Evolutionary conservation across 805 yeast genomes (phyloP).

Genomic region (Saturnispora sekii): DNA sequence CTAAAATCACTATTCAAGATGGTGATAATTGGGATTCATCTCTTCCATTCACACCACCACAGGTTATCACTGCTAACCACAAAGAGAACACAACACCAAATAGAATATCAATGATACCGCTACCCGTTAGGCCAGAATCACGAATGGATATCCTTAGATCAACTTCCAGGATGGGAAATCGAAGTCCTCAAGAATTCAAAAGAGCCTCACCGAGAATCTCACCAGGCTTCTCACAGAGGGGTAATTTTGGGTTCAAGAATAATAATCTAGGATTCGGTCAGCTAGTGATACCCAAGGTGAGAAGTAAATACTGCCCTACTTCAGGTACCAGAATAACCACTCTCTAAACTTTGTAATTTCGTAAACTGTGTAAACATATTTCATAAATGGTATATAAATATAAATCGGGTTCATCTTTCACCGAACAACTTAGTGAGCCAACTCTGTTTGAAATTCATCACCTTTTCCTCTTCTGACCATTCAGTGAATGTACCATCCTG

Average conservation of each 20-base stretch:
- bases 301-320: too few relatives aligned
- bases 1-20: background rate
- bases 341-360: background rate
- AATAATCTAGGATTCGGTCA: too few relatives aligned
- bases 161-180: constrained; percentile 4
- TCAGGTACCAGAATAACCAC: background rate
- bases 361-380: too few relatives aligned
- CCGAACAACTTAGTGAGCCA: constrained; percentile 37
- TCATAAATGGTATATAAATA: constrained; percentile 13
- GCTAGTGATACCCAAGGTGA: too few relatives aligned
- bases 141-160: constrained; percentile 16
- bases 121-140: constrained; percentile 22
- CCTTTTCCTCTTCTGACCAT: constrained; percentile 34
- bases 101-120: constrained; percentile 18
- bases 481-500: constrained; percentile 36
- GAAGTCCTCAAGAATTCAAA: too few relatives aligned
- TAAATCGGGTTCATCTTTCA: constrained; percentile 24
- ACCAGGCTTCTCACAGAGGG: background rate
- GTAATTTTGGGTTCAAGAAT: too few relatives aligned
- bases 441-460: constrained; percentile 27
- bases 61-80: background rate
- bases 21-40: background rate
- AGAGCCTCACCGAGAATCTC: background rate
- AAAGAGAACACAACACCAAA: background rate
- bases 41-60: constrained; percentile 1